Evolutionary conservation across 1,284 basidiomycete species (phyloP), one percentile per base, ranked within the genome.

Genomic region (Moesziomyces sp.): DNA sequence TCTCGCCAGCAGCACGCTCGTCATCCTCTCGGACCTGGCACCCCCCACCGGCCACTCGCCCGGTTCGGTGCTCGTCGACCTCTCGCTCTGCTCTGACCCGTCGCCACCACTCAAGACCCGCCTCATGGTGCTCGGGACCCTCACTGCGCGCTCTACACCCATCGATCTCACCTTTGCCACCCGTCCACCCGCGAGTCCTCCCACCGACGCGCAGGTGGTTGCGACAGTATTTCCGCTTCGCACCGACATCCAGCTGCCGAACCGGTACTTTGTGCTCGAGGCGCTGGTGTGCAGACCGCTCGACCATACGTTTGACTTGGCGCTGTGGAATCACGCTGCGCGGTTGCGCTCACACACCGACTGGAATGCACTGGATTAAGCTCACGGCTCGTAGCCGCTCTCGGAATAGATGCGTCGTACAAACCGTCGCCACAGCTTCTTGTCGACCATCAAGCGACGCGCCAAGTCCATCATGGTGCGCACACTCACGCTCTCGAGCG

Each of bases 401-500:
- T 71, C 74, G 13, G 63, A 52, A 28, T 80, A 92, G 91, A 94
- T 92, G 84, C 89, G 89, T 82, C 86, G 82, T 76, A 86, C 86
- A 85, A 91, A 93, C 78, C 85, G 84, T 82, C 86, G 86, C 86
- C 92, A 89, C 83, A 92, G 83, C 85, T 89, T 89, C 84, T 87
- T 87, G 78, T 89, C 86, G 4, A 78, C 73, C 23, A 88, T 90
- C 68, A 94, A 83, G 77, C 86, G 85, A 72, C 89, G 88, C 63
- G 88, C 93, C 50, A 95, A 86, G 77, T 86, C 86, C 69, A 93
- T 85, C 89, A 92, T 94, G 64, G 90, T 90, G 62, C 87, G 86
- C 44, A 96, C 89, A 60, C 93, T 96, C n/a, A 73, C 86, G 93
- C 86, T 83, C 92, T 92, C 58, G 76, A 81, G 88, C 93, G 86